Base-by-base conservation (phyloP, 73 alveolate species). In the Durusdinium trenchii region DNA sequence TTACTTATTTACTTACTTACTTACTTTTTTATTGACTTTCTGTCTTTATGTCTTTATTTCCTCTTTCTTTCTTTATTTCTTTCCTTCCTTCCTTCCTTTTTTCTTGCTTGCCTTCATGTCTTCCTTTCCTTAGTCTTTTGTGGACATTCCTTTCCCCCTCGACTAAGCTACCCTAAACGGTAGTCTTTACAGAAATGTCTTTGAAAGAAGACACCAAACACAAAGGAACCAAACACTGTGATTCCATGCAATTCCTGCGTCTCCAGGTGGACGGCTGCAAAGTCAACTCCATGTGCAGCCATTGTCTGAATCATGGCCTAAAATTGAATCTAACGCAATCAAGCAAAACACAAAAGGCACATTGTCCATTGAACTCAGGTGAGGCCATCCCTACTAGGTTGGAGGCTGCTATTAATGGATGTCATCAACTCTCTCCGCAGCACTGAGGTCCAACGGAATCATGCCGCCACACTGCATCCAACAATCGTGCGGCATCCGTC, bases 281-380 rank as follows among this genome's bases (percentile, higher is more conserved):
- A 90, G 96, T 90, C 96, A 51, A 45, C 40, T 51, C 96, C 96
- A 35, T 90, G 96, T 1, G 96, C 96, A 30, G 86, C 96, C 96
- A 90, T 90, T 51, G 73, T 64, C 54, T 90, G 96, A 73, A 90
- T 90, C 96, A 90, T 90, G 54, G 52, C 86, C 96, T 90, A 35
- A 57, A 16, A n/a, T n/a, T n/a, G n/a, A n/a, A n/a, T n/a, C n/a
- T n/a, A n/a, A n/a, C n/a, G n/a, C n/a, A n/a, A n/a, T n/a, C n/a
- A n/a, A n/a, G n/a, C n/a, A n/a, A n/a, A n/a, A n/a, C n/a, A n/a
- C 32, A 23, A 57, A 16, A 23, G 69, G 12, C 69, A 12, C 32
- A 57, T 16, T 57, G 12, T 12, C 32, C n/a, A n/a, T n/a, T n/a
- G n/a, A n/a, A n/a, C n/a, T n/a, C n/a, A n/a, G n/a, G 7, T 42